Base-by-base conservation (phyloP, 1,284 basidiomycete species). In the Volvariella volvacea region DNA sequence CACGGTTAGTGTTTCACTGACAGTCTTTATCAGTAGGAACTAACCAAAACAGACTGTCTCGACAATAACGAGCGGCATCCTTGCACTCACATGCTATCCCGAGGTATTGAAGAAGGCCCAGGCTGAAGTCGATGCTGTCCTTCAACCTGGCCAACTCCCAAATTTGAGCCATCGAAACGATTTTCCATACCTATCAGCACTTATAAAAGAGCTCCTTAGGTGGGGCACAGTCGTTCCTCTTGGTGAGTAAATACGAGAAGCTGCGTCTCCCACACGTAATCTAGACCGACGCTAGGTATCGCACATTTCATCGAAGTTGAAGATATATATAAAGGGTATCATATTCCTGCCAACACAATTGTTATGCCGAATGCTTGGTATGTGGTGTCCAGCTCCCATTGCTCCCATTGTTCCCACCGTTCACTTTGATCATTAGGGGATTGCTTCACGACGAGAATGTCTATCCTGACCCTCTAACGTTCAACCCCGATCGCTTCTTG, bases 401-500 rank as follows among this genome's bases (percentile, higher is more conserved):
- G 12, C 25, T 28, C 38, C 8, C 15, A 34, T 17, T 17, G 16
- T 14, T 33, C n/a, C n/a, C n/a, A n/a, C n/a, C n/a, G n/a, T n/a
- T n/a, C n/a, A n/a, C n/a, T n/a, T n/a, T n/a, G n/a, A n/a, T n/a
- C n/a, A n/a, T n/a, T n/a, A 60, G 67, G 66, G 65, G 65, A 1
- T 68, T 71, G 45, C 50, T 70, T 12, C 64, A 67, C 39, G 61
- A 71, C 46, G 59, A 65, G 46, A 52, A 47, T 6, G 46, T 56
- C 12, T 71, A 67, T 48, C 58, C 63, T 1, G 55, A 69, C 20
- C 67, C 71, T 2, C 55, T 59, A 12, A 48, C 44, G 2, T 72
- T 72, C 54, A 59, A 60, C 16, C 70, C 69, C 10, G 66, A 67
- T 39, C 58, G 69, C 12, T 67, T 58, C 41, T 42, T 67, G 20